Conservation (phyloP, 441 rosid genomes). For the Gossypium aridum region DNA sequence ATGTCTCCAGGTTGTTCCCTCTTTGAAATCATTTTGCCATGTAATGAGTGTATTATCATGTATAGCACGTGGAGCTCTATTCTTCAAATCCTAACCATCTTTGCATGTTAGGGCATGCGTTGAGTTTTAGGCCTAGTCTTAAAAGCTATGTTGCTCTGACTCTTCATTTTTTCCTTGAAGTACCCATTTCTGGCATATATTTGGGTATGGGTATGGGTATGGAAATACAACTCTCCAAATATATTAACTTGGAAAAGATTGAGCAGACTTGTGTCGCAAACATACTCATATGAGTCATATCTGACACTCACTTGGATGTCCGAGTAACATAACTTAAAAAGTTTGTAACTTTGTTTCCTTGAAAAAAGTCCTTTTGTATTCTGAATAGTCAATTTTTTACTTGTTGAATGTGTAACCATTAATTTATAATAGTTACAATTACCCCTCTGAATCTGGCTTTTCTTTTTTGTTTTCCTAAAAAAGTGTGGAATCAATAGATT, state of each 20-base stretch:
- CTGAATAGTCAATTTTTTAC: neutral
- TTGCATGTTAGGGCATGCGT: neutral
- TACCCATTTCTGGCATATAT: neutral
- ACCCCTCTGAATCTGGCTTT: neutral
- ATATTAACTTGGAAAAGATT: neutral
- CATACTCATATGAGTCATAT: neutral
- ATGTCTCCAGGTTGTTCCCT: neutral
- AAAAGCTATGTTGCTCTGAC: neutral
- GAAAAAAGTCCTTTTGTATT: neutral
- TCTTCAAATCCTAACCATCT: neutral
- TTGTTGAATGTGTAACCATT: neutral
- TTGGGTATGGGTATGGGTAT: neutral
- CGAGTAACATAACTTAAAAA: neutral
- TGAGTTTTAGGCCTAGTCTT: neutral
- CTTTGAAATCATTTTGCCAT: neutral
- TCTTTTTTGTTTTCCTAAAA: neutral
- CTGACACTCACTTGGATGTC: neutral
- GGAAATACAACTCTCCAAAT: neutral
- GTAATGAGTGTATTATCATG: neutral
- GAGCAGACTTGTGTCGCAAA: neutral
- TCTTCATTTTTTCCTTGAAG: neutral
- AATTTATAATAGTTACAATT: neutral
- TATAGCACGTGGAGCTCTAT: neutral
- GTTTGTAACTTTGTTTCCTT: neutral
- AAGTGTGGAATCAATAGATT: neutral